Base-by-base conservation (phyloP, 352 stramenopile species). In the Globisporangium echinulatum region DNA sequence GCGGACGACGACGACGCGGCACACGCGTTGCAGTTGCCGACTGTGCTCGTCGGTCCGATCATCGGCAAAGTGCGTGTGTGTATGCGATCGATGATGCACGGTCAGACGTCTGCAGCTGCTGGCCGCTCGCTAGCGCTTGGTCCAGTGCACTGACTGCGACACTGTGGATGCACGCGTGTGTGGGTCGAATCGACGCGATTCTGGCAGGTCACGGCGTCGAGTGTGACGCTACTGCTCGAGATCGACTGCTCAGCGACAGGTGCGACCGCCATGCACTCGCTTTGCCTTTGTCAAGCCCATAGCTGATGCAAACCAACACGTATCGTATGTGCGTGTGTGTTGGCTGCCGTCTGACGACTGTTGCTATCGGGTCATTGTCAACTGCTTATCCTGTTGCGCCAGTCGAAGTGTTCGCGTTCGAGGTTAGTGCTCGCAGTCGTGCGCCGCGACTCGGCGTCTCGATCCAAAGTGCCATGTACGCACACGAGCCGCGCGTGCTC, bases 381-480 rank as follows among this genome's bases (percentile, higher is more conserved):
- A 38, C 40, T 33, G 3, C 13, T 19, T 43, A 37, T 36, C 8
- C 36, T 44, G 37, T 38, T 50, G 25, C 43, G 9, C 39, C 10
- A 62, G 57, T 82, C 49, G 67, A 66, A 52, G 62, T 17, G 50
- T 76, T 83, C 66, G 69, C 73, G 7, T 83, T 83, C 44, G 53
- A 55, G 2, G 43, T 48, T 15, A 5, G 25, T 0, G 25, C 25
- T 33, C 25, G 25, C 25, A 33, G 25, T 33, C 25, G 25, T 2
- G 25, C 25, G 43, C 43, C 43, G 15, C 43, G 43, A 48, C 43
- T 48, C 13, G 43, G 39, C 10, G 39, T 11, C 7, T 33, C 25
- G 25, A 33, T 33, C 25, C 25, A 33, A 33, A 33, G 25, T 33
- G 25, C 25, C 40, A 14, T 44, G 40, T 4, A 44, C 7, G 40